Conservation (phyloP, 257 asterid genomes). For the Solanum etuberosum region DNA sequence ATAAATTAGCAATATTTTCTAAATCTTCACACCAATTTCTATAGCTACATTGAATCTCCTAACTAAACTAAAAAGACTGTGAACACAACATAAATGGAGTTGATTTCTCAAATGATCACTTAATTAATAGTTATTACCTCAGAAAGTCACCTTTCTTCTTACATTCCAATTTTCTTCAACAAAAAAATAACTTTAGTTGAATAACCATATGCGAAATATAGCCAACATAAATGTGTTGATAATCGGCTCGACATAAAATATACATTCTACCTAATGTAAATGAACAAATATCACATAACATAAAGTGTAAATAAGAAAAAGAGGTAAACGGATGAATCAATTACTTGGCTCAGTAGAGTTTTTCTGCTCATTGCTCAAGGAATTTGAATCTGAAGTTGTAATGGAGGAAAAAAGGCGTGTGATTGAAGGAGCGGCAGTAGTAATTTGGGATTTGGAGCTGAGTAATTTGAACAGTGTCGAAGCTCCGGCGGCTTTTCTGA, state of each 20-base stretch:
- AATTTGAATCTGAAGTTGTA: not conserved
- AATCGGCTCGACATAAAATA: not conserved
- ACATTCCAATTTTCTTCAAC: not conserved
- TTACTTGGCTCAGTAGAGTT: not conserved
- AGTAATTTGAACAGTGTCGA: not conserved
- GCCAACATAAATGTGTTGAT: not conserved
- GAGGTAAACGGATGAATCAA: not conserved
- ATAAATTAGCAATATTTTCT: not conserved
- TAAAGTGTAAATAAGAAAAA: not conserved
- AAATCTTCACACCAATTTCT: not conserved
- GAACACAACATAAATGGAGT: not conserved
- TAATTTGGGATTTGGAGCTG: not conserved
- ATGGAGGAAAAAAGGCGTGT: not conserved
- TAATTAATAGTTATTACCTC: not conserved
- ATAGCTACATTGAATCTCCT: no score
- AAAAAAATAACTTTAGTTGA: not conserved
- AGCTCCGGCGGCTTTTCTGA: not conserved
- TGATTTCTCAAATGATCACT: not conserved
- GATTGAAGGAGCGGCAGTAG: not conserved
- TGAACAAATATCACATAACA: not conserved
- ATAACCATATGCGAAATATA: not conserved
- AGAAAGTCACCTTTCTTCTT: not conserved
- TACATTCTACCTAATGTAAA: not conserved
- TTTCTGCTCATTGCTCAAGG: not conserved
- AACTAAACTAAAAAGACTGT: not conserved